A percentile compares a stretch with the other conserved stretches of the same genome.
These are phyloP conservation scores for Prototheca stagnorum DNA, from an alignment of 163 green algal species.

Conservation along the genomic window DNA sequence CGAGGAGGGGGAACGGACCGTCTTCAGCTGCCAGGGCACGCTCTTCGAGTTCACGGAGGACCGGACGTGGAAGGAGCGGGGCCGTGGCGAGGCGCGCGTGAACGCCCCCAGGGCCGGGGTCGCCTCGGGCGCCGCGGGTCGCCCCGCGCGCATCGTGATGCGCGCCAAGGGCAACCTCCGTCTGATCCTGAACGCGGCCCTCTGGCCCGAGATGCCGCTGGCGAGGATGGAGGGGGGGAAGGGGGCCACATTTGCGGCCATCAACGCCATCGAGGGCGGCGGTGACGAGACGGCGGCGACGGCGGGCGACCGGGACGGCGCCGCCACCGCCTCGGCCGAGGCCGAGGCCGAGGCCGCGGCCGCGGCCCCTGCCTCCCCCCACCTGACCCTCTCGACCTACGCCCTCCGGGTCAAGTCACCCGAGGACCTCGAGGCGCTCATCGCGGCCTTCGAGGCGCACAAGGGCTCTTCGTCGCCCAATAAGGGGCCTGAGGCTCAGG, in stretches of 20 bases:
- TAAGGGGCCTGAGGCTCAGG: too few relatives aligned
- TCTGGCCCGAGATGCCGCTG: slow-evolving; percentile 58
- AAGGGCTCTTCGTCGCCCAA: too few relatives aligned
- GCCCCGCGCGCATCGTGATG: slow-evolving; percentile 58
- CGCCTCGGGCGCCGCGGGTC: too few relatives aligned
- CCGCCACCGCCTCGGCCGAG: too few relatives aligned
- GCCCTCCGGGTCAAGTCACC: background rate
- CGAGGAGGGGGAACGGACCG: slow-evolving; percentile 55
- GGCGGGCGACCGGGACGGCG: background rate
- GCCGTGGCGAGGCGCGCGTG: slow-evolving; percentile 61
- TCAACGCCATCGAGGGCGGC: background rate
- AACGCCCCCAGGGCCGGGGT: slow-evolving; percentile 23
- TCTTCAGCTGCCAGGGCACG: slow-evolving; percentile 48
- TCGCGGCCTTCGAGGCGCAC: slow-evolving; percentile 10
- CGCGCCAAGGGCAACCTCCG: slow-evolving; percentile 61
- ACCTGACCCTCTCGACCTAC: background rate
- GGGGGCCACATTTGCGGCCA: background rate
- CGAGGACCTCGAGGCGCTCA: slow-evolving; percentile 10
- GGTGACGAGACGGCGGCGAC: background rate
- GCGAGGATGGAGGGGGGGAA: slow-evolving; percentile 56
- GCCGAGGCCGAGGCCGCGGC: background rate
- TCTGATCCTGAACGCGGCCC: slow-evolving; percentile 71
- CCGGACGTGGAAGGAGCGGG: slow-evolving; percentile 66
- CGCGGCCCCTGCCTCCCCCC: too few relatives aligned
- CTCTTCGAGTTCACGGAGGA: slow-evolving; percentile 71